Conservation (phyloP, 1,139 yeast genomes). For the Taphrina deformans region DNA sequence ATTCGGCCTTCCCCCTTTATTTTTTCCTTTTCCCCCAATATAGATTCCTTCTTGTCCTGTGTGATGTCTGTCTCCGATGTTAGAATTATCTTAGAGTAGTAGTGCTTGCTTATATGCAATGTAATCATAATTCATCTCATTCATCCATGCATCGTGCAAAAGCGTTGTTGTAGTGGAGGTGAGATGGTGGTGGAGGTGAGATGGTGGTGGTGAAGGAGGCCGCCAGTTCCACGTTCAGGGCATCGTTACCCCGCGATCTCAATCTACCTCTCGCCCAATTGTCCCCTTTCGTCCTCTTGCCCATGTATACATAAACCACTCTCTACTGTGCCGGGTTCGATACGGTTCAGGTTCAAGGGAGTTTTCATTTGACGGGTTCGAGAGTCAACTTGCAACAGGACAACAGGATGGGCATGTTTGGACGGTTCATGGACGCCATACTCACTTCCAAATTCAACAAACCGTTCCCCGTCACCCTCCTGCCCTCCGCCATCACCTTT, state of each 20-base stretch:
- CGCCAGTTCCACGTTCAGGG: not conserved
- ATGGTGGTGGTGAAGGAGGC: too few relatives aligned
- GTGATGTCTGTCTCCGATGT: too few relatives aligned
- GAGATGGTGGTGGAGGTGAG: too few relatives aligned
- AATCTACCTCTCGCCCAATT: not conserved
- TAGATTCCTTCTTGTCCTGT: too few relatives aligned
- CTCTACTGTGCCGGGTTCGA: not conserved
- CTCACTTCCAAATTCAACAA: conserved; percentile 17
- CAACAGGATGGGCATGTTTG: not conserved
- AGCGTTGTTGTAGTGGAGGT: not conserved
- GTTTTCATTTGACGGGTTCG: too few relatives aligned
- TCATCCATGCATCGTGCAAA: not conserved
- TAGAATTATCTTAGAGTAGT: not conserved
- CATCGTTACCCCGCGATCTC: not conserved
- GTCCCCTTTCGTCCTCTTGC: not conserved
- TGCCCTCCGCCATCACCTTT: conserved; percentile 14
- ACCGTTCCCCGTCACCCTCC: conserved; percentile 16
- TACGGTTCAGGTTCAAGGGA: too few relatives aligned
- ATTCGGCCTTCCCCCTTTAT: too few relatives aligned
- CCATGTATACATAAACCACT: not conserved
- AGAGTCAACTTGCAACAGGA: too few relatives aligned
- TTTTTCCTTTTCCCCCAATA: too few relatives aligned
- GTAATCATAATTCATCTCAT: not conserved
- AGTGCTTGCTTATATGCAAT: not conserved
- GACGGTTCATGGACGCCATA: conserved; percentile 11